Evolutionary conservation across 2,329 filamentous ascomycete species (phyloP).

Genomic region (Ophiostoma angusticollis): DNA sequence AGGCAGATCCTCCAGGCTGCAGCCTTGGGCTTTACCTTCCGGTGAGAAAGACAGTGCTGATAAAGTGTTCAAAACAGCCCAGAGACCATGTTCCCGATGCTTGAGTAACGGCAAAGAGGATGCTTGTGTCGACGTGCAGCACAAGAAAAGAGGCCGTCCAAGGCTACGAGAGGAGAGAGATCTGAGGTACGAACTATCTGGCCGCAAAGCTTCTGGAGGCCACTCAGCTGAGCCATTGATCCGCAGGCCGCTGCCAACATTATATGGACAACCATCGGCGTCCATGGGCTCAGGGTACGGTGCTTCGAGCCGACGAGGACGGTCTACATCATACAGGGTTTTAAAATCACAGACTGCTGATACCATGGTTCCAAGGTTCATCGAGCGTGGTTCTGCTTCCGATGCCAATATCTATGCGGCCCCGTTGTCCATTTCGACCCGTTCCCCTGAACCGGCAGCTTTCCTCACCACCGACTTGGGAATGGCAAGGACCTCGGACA

Average conservation of each 20-base stretch:
- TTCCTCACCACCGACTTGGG: conserved; percentile 47
- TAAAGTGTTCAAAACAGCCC: conserved; percentile 33
- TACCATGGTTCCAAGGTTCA: conserved; percentile 33
- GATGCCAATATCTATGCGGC: conserved; percentile 38
- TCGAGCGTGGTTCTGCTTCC: conserved; percentile 35
- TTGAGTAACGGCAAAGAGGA: conserved; percentile 69
- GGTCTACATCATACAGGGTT: conserved; percentile 32
- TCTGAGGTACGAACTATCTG: conserved; percentile 37
- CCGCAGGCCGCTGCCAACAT: conserved; percentile 35
- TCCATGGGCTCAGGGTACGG: conserved; percentile 32
- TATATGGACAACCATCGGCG: conserved; percentile 33
- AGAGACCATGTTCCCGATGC: conserved; percentile 68
- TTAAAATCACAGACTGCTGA: conserved; percentile 42
- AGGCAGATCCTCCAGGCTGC: too few relatives aligned
- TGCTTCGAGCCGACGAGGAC: conserved; percentile 31
- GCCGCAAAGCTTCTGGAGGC: conserved; percentile 29
- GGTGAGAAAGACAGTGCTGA: neutral
- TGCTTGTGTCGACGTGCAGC: conserved; percentile 68
- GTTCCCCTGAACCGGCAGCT: conserved; percentile 38
- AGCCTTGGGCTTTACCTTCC: too few relatives aligned
- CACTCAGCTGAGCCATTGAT: conserved; percentile 31
- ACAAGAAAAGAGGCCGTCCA: conserved; percentile 73
- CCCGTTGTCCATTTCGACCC: conserved; percentile 28
- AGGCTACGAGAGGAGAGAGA: conserved; percentile 62
- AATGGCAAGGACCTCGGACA: conserved; percentile 41